Base-by-base conservation (phyloP, 2,329 filamentous ascomycete species). In the Rutstroemia sp. region DNA sequence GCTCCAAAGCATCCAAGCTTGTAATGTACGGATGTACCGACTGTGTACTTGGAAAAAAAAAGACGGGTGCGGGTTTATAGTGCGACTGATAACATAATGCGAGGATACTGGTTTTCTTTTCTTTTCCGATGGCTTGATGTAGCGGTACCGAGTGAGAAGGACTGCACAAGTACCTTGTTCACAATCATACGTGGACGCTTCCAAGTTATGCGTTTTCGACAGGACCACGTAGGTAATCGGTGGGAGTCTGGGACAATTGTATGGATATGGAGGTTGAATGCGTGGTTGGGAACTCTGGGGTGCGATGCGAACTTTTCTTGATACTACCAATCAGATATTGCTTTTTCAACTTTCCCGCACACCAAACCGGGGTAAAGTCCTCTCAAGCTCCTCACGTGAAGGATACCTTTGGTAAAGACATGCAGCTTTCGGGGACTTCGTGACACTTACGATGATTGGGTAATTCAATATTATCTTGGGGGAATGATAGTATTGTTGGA, bases 141-240 rank as follows among this genome's bases (percentile, higher is more conserved):
- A 55, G 51, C 39, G 46, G 39, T 38, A 55, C 27, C 16, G 19
- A 45, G 21, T 48, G 2, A 23, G 37, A 19, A 21, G 27, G 12
- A 55, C 19, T 55, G 53, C 30, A 51, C 46, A 55, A 51, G 53
- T 44, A 57, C 54, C 56, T 54, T 45, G 57, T 56, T 59, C 53
- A 56, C 57, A 51, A 51, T 58, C 56, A 64, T 67, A 67, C 66
- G 66, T 68, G 66, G 59, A 62, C 62, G 51, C 57, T 61, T 50
- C 54, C 62, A 54, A 51, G 57, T 57, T 38, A 58, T 56, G 60
- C 56, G 63, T 59, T 51, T 52, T 61, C 56, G 51, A 55, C 57
- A 45, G 54, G 64, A 63, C 63, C 67, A 68, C 65, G 67, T 68
- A 65, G 64, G 64, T 58, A 42, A 50, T 51, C 56, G 58, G 57